Percentiles rank a stretch among this genome's conserved stretches.
These are phyloP conservation scores for Rhodotorula babjevae DNA, from an alignment of 768 basidiomycete species.

Conservation along the genomic window DNA sequence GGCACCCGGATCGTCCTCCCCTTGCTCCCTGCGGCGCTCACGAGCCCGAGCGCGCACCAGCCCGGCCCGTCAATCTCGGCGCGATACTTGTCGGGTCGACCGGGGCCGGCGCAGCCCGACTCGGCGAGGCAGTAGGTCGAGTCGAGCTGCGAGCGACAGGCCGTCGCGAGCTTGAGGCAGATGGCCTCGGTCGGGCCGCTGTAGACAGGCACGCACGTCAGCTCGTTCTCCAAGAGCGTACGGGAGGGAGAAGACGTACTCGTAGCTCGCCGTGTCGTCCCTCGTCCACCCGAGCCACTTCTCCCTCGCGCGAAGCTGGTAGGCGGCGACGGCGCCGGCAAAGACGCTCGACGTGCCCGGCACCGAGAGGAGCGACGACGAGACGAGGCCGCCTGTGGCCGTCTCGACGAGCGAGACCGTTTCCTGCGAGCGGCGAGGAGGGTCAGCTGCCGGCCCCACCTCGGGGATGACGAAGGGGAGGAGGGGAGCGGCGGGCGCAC, in stretches of 20 bases:
- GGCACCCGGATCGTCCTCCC: background rate
- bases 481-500: background rate
- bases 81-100: background rate
- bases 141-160: background rate
- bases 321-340: background rate
- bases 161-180: background rate
- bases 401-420: slow-evolving; percentile 18
- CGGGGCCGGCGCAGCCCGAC: background rate
- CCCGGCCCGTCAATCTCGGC: slow-evolving; percentile 1
- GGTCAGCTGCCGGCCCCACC: background rate
- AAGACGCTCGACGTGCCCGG: slow-evolving; percentile 8
- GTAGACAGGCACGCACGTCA: background rate
- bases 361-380: background rate
- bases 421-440: background rate
- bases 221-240: background rate
- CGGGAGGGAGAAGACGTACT: background rate
- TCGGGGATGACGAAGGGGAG: too few species aligned
- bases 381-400: background rate
- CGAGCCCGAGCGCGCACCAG: slow-evolving; percentile 3
- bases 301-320: background rate
- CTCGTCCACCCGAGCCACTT: background rate
- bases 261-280: background rate
- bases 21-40: background rate
- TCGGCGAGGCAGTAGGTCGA: slow-evolving; percentile 1
- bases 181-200: background rate